These are phyloP conservation scores for Fraxinus sp. DNA, from an alignment of 305 asterid genomes.

Conservation along the genomic window DNA sequence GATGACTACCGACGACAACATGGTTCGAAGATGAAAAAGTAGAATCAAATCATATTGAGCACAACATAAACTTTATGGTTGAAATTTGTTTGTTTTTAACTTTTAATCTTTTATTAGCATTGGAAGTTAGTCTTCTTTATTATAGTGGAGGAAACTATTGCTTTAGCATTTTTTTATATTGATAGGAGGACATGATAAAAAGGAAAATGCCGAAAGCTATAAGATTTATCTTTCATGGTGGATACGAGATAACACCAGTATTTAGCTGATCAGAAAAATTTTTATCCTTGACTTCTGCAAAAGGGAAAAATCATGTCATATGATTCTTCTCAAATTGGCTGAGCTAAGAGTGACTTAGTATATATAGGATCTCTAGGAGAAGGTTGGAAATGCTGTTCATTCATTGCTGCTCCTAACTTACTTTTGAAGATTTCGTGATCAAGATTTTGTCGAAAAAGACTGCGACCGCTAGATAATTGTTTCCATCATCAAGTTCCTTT, in stretches of 20 bases:
- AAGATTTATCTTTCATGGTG: not conserved
- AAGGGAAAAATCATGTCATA: slow-evolving; percentile 19
- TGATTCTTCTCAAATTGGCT: slow-evolving; percentile 30
- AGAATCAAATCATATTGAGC: not conserved
- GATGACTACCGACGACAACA: not conserved
- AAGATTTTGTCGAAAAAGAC: slow-evolving; percentile 5
- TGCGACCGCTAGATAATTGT: slow-evolving; percentile 11
- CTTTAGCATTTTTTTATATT: slow-evolving; percentile 19
- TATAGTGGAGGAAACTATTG: slow-evolving; percentile 38
- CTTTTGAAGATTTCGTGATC: slow-evolving; percentile 25
- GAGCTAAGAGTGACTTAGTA: not conserved
- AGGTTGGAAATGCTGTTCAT: slow-evolving; percentile 23
- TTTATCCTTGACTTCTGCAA: slow-evolving; percentile 28
- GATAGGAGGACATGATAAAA: slow-evolving; percentile 18
- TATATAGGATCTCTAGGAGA: slow-evolving; percentile 7
- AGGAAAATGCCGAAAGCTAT: not conserved
- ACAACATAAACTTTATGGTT: not conserved
- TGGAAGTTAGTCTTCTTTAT: not conserved
- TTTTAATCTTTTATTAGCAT: not conserved
- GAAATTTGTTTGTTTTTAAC: not conserved
- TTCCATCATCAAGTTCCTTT: not conserved
- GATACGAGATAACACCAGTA: not conserved
- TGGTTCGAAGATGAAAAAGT: not conserved
- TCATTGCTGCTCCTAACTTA: slow-evolving; percentile 20
- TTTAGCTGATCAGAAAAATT: not conserved